Evolutionary conservation across 1,284 basidiomycete species (phyloP).

Genomic region (Cryptococcus depauperatus): DNA sequence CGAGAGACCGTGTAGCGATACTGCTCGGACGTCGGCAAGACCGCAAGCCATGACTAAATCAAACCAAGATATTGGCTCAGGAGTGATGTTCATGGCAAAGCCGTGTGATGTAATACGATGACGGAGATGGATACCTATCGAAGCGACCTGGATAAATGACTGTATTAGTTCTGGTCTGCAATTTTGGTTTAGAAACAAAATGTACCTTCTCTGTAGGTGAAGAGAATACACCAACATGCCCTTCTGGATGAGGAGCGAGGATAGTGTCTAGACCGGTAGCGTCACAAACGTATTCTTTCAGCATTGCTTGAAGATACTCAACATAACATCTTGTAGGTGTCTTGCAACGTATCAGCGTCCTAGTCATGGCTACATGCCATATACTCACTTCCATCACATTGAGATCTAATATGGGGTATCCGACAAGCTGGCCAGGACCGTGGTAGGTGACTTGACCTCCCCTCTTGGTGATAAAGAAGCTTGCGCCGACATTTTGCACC

Average conservation of each 20-base stretch:
- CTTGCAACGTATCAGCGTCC: slow-evolving; percentile 18
- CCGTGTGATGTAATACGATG: slow-evolving; percentile 92
- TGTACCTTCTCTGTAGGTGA: slow-evolving; percentile 41
- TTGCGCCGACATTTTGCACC: slow-evolving; percentile 68
- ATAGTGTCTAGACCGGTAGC: slow-evolving; percentile 24
- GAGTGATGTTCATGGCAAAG: slow-evolving; percentile 84
- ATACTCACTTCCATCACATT: slow-evolving; percentile 49
- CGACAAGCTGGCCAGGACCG: slow-evolving; percentile 93
- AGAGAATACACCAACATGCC: slow-evolving; percentile 45
- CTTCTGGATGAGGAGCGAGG: slow-evolving; percentile 45
- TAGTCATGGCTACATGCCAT: too few species aligned
- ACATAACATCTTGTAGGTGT: slow-evolving; percentile 49
- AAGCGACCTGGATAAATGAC: slow-evolving; percentile 62
- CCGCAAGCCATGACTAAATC: slow-evolving; percentile 85
- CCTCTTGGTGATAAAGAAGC: slow-evolving; percentile 72
- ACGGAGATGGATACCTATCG: slow-evolving; percentile 92
- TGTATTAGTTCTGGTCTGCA: slow-evolving; percentile 36
- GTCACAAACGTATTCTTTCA: slow-evolving; percentile 34
- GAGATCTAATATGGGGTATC: slow-evolving; percentile 87
- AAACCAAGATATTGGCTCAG: slow-evolving; percentile 75
- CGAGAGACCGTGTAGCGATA: slow-evolving; percentile 37
- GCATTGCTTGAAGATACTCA: slow-evolving; percentile 45
- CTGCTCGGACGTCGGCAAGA: slow-evolving; percentile 69
- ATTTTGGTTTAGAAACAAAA: background rate
- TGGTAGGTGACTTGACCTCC: slow-evolving; percentile 89